Conservation (phyloP, 1,139 yeast genomes). For the Pichia sp. region DNA sequence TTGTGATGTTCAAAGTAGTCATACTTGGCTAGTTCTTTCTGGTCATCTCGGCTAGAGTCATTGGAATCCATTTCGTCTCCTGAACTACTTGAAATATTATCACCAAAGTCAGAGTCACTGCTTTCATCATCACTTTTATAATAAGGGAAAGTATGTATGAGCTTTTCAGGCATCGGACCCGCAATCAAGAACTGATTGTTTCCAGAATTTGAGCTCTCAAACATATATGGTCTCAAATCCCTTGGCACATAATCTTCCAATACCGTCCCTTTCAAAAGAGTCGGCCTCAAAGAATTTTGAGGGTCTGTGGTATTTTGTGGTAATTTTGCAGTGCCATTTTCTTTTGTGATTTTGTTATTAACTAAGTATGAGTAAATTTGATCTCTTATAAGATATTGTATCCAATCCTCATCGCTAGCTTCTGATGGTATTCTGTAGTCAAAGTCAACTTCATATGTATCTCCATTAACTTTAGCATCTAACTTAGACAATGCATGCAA, state of each 20-base stretch:
- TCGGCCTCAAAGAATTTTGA: slow-evolving; percentile 17
- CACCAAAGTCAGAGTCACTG: slow-evolving; percentile 13
- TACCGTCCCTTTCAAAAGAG: slow-evolving; percentile 22
- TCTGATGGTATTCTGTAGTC: slow-evolving; percentile 16
- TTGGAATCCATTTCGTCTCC: neutral
- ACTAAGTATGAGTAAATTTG: slow-evolving; percentile 16
- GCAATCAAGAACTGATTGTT: slow-evolving; percentile 24
- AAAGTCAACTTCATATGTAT: slow-evolving; percentile 4
- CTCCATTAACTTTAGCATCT: slow-evolving; percentile 6
- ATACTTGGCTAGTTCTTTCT: slow-evolving; percentile 15
- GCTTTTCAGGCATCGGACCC: slow-evolving; percentile 29
- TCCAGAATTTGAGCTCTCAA: slow-evolving; percentile 15
- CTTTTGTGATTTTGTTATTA: slow-evolving; percentile 4
- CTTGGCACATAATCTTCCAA: slow-evolving; percentile 23
- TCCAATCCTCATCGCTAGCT: slow-evolving; percentile 28
- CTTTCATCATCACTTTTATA: slow-evolving; percentile 22
- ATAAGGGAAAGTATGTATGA: slow-evolving; percentile 27
- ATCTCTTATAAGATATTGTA: slow-evolving; percentile 25
- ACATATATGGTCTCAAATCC: slow-evolving; percentile 17
- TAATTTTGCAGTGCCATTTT: slow-evolving; percentile 1
- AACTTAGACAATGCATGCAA: slow-evolving; percentile 12
- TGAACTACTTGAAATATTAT: slow-evolving; percentile 4
- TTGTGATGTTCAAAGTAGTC: slow-evolving; percentile 24
- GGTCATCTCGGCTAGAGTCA: slow-evolving; percentile 4
- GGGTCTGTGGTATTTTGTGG: slow-evolving; percentile 5